Base-by-base conservation (phyloP, 441 rosid genomes). In the Adansonia madagascariensis region DNA sequence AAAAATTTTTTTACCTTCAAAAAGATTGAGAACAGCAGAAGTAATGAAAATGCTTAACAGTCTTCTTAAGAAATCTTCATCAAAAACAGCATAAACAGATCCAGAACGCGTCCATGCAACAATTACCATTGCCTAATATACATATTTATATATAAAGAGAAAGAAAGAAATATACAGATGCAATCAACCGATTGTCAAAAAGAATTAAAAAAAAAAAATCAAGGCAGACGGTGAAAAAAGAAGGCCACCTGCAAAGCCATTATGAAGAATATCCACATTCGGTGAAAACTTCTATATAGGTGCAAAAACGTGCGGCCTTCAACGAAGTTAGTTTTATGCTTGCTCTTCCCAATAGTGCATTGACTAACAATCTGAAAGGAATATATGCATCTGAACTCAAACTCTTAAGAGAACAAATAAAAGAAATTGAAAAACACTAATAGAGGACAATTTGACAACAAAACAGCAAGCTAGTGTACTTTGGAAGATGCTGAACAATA, bases 261-360 rank as follows among this genome's bases (percentile, higher is more conserved):
- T 35, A 75, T 22, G 39, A 75, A 75, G 72, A 75, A 75, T 39
- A 53, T 89, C 99, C 99, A 96, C 98, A 91, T 88, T 53, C 99
- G 88, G 79, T 96, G 98, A 74, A 96, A 96, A 85, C 96, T 92
- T 83, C 99, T 87, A 79, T 85, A 96, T 18, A 96, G 91, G 85
- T 96, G 92, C 89, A 87, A 91, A 88, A 96, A 96, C 3, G 98
- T 94, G 77, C 98, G 98, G 79, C 89, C 95, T 91, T 96, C 99
- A 79, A 96, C 99, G 91, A 96, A 96, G 84, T 96, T 94, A 72
- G 98, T 92, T 84, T 96, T 96, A 52, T 98, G 94, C 80, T 91
- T 90, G 82, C 87, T 81, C 87, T 88, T 88, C 74, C 91, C 94
- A 59, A 55, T 47, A 73, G 80, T 60, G 39, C 80, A 82, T 83